phyloP scores from a whole-genome alignment of 257 asterid genomes.

The Petrea volubilis region DNA sequence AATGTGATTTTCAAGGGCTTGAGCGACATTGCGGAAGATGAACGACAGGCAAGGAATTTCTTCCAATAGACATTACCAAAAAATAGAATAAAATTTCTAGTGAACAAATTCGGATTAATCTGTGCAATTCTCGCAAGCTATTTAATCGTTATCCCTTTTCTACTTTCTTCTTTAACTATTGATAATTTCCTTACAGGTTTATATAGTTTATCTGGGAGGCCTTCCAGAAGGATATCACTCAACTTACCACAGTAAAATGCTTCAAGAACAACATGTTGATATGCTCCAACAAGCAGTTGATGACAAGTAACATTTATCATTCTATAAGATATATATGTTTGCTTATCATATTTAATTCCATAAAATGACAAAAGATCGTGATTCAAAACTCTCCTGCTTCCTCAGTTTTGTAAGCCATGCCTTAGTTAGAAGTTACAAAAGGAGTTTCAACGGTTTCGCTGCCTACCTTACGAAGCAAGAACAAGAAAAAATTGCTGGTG shows the following conservation, averaged over 20 bases:
- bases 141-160: neutral
- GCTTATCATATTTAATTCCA: neutral
- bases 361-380: neutral
- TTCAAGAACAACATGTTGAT: conserved; percentile 29
- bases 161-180: neutral
- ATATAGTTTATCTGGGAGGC: conserved; percentile 34
- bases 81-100: neutral
- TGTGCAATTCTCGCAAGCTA: neutral
- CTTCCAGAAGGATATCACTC: conserved; percentile 14
- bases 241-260: conserved; percentile 7
- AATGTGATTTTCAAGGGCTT: conserved; percentile 10
- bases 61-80: neutral
- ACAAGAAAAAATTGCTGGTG: conserved; percentile 36
- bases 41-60: conserved; percentile 24
- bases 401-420: conserved; percentile 22
- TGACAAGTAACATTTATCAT: conserved; percentile 8
- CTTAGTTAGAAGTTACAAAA: conserved; percentile 42
- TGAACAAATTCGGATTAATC: neutral
- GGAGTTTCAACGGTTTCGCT: conserved; percentile 53
- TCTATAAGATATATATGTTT: neutral
- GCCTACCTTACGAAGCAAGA: conserved; percentile 49
- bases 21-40: conserved; percentile 19
- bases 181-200: conserved; percentile 5
- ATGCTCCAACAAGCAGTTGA: conserved; percentile 29
- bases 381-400: neutral